Evolutionary conservation across 1,139 yeast genomes (phyloP).

Genomic region (Geotrichum aggregatum): DNA sequence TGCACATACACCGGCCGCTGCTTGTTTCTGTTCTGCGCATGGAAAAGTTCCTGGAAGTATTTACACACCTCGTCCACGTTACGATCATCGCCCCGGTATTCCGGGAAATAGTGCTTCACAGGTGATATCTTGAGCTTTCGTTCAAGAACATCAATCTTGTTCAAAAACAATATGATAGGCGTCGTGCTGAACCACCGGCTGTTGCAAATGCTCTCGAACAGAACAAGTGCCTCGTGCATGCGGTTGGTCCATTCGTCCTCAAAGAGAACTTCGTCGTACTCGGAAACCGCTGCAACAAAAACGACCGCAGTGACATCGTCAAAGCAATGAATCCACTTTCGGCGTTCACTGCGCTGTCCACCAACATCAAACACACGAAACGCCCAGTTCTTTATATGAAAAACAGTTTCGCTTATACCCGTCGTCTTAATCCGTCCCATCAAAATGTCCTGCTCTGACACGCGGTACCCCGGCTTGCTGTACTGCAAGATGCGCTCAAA

Average conservation of each 20-base stretch:
- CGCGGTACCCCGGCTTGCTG: slow-evolving; percentile 60
- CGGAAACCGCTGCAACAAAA: slow-evolving; percentile 88
- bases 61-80: slow-evolving; percentile 34
- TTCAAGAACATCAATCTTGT: slow-evolving; percentile 79
- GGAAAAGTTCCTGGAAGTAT: slow-evolving; percentile 30
- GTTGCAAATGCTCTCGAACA: slow-evolving; percentile 81
- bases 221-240: slow-evolving; percentile 82
- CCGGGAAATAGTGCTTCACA: slow-evolving; percentile 31
- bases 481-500: slow-evolving; percentile 65
- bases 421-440: slow-evolving; percentile 93
- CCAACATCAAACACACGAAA: slow-evolving; percentile 92
- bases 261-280: slow-evolving; percentile 85
- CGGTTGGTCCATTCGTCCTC: slow-evolving; percentile 88
- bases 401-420: slow-evolving; percentile 86
- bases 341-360: slow-evolving; percentile 91
- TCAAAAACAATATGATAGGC: slow-evolving; percentile 82
- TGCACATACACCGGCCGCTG: slow-evolving; percentile 78
- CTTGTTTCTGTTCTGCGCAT: slow-evolving; percentile 52
- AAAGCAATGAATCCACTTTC: slow-evolving; percentile 95
- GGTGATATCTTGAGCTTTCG: slow-evolving; percentile 51
- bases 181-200: slow-evolving; percentile 81
- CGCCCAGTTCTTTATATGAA: slow-evolving; percentile 56
- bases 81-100: slow-evolving; percentile 26
- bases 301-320: slow-evolving; percentile 85
- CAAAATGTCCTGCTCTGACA: slow-evolving; percentile 77